Evolutionary conservation across 2,329 filamentous ascomycete species (phyloP).

Genomic region (Lecanicillium sp.): DNA sequence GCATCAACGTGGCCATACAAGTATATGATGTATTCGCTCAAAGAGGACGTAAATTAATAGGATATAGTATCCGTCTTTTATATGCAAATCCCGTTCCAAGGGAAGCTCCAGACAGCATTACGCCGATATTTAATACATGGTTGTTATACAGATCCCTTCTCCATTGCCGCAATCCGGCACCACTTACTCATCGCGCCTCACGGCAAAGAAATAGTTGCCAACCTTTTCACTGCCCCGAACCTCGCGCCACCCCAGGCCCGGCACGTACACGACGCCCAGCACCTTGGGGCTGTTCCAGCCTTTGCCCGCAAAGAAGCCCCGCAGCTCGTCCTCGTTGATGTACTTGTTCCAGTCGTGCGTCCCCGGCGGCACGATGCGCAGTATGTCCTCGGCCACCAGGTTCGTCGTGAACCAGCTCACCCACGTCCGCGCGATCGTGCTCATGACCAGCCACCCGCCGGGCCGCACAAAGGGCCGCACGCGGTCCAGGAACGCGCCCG

Average conservation of each 20-base stretch:
- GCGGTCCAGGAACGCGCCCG: conserved; percentile 64
- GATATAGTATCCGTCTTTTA: no score
- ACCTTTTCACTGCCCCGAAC: conserved; percentile 74
- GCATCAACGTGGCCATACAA: no score
- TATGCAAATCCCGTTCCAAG: no score
- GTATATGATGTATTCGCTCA: no score
- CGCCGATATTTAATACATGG: no score
- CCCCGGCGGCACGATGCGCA: conserved; percentile 82
- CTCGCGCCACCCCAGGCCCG: conserved; percentile 83
- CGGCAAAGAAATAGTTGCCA: conserved; percentile 94
- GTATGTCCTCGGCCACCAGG: conserved; percentile 78
- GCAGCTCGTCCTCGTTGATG: conserved; percentile 77
- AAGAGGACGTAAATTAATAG: no score
- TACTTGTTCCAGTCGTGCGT: conserved; percentile 98
- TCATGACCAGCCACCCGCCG: conserved; percentile 87
- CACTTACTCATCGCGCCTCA: conserved; percentile 42
- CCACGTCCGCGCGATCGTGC: conserved; percentile 87
- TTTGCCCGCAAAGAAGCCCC: conserved; percentile 45
- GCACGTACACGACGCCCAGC: conserved; percentile 85
- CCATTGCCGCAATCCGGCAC: background rate
- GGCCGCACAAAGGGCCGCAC: conserved; percentile 74
- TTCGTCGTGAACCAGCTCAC: conserved; percentile 90
- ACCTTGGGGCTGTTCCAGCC: conserved; percentile 56
- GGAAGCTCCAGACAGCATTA: no score
- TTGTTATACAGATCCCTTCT: no score